Percentiles rank a stretch among this genome's conserved stretches.
These are phyloP conservation scores for Lathyrus aphaca DNA, from an alignment of 306 rosid genomes.

Conservation along the genomic window DNA sequence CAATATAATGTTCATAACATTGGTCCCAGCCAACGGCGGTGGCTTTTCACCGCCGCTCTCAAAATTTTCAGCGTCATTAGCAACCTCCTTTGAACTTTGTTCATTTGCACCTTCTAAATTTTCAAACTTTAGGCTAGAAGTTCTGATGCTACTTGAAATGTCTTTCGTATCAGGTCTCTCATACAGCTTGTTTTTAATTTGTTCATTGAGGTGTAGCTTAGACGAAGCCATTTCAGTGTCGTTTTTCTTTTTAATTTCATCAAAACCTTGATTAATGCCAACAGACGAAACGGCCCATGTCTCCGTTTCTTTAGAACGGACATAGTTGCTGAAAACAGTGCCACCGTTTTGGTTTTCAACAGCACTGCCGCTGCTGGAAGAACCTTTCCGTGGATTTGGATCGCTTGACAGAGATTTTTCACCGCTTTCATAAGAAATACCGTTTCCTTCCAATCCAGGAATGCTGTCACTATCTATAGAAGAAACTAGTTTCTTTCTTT, in stretches of 20 bases:
- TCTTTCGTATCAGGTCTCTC: slow-evolving; percentile 42
- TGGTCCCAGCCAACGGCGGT: slow-evolving; percentile 86
- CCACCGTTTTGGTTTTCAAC: slow-evolving; percentile 45
- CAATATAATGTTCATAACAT: slow-evolving; percentile 85
- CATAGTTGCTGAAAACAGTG: slow-evolving; percentile 43
- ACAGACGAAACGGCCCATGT: slow-evolving; percentile 41
- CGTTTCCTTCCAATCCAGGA: slow-evolving; percentile 47
- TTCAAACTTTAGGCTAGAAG: slow-evolving; percentile 39
- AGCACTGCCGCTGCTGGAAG: slow-evolving; percentile 29
- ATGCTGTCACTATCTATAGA: slow-evolving; percentile 52
- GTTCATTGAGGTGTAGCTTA: slow-evolving; percentile 34
- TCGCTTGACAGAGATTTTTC: slow-evolving; percentile 39
- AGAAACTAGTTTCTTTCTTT: slow-evolving; percentile 72
- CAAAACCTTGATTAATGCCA: slow-evolving; percentile 34
- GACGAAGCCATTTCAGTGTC: slow-evolving; percentile 41
- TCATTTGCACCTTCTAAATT: slow-evolving; percentile 36
- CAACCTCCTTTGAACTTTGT: slow-evolving; percentile 37
- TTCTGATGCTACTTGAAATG: slow-evolving; percentile 33
- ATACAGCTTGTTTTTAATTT: slow-evolving; percentile 37
- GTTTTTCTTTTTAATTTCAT: slow-evolving; percentile 44
- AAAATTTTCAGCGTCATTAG: slow-evolving; percentile 35
- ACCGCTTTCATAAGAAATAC: slow-evolving; percentile 45
- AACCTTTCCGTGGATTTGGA: slow-evolving; percentile 39
- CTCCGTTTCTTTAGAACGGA: slow-evolving; percentile 46
- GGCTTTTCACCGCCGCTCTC: slow-evolving; percentile 46